phyloP scores from a whole-genome alignment of 345 rosid species.

The Diplotaxis tenuifolia region DNA sequence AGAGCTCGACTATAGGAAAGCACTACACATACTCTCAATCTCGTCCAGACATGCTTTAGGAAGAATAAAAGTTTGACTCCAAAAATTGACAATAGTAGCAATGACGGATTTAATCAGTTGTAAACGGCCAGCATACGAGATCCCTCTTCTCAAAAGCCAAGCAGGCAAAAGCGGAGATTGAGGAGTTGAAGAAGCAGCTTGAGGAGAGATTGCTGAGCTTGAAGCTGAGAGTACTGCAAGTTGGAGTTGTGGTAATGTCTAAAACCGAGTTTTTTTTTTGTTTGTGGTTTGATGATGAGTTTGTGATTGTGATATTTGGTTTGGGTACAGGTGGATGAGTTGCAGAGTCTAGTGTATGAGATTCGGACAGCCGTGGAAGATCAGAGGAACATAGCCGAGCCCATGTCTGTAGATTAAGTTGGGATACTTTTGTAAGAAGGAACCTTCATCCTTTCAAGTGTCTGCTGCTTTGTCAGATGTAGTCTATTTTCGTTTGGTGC shows the following conservation, averaged over 20 bases:
- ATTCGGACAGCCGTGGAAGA: conserved; percentile 55
- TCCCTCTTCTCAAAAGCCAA: too few relatives aligned
- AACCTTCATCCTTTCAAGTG: too few relatives aligned
- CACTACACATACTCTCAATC: too few relatives aligned
- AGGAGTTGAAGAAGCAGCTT: conserved; percentile 81
- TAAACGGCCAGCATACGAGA: too few relatives aligned
- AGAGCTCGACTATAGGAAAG: too few relatives aligned
- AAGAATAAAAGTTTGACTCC: too few relatives aligned
- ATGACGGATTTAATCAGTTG: too few relatives aligned
- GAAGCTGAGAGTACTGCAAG: conserved; percentile 83
- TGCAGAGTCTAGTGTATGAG: conserved; percentile 85
- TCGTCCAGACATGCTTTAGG: too few relatives aligned
- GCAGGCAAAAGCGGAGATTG: conserved; percentile 73
- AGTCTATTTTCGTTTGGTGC: conserved; percentile 17
- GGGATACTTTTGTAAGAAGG: too few relatives aligned
- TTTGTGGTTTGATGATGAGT: not conserved
- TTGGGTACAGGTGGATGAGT: conserved; percentile 77
- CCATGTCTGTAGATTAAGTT: conserved; percentile 37
- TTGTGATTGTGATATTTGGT: conserved; percentile 16
- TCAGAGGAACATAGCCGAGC: conserved; percentile 57
- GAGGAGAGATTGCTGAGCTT: conserved; percentile 75
- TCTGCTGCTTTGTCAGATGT: too few relatives aligned
- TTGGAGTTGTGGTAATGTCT: conserved; percentile 78
- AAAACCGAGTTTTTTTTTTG: not conserved
- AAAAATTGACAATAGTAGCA: too few relatives aligned